Percentiles rank a stretch among this genome's conserved stretches.
Evolutionary conservation across 176 grass and related monocot species (phyloP).

Genomic region (Poa annua): DNA sequence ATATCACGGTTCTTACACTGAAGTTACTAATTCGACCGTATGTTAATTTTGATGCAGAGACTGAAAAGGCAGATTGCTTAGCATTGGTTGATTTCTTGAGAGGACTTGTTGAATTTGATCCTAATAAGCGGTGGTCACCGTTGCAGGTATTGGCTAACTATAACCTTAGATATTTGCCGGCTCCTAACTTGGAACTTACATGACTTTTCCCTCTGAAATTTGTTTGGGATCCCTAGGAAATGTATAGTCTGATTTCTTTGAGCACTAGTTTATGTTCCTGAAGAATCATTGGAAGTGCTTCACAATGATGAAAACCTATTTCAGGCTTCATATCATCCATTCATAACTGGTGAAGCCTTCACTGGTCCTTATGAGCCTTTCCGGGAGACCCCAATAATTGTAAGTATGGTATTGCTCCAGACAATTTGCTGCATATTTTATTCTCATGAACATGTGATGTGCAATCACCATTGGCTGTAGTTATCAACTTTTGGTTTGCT

Average conservation of each 20-base stretch:
- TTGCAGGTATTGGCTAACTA: conserved; percentile 75
- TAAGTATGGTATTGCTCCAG: conserved; percentile 58
- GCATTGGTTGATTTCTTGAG: conserved; percentile 98
- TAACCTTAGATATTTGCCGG: conserved; percentile 5
- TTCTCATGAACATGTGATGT: conserved; percentile 18
- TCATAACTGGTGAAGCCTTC: conserved; percentile 92
- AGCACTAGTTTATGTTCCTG: conserved; percentile 26
- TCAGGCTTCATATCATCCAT: conserved; percentile 95
- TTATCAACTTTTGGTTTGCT: conserved; percentile 28
- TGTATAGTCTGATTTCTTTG: conserved; percentile 20
- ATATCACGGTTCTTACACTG: background rate
- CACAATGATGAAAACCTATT: conserved; percentile 43
- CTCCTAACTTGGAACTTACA: conserved; percentile 24
- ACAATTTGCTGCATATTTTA: conserved; percentile 29
- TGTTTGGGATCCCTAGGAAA: conserved; percentile 21
- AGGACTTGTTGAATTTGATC: conserved; percentile 97
- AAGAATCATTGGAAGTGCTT: conserved; percentile 41
- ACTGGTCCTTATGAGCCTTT: conserved; percentile 74
- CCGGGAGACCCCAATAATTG: conserved; percentile 83
- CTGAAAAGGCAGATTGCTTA: conserved; percentile 75
- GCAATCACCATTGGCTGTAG: conserved; percentile 5
- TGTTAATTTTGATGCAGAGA: conserved; percentile 45
- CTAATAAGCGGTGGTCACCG: conserved; percentile 92
- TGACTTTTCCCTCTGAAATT: background rate
- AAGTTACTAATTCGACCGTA: conserved; percentile 29